Conservation (phyloP, 2,329 filamentous ascomycete species). For the Beauveria asiatica region DNA sequence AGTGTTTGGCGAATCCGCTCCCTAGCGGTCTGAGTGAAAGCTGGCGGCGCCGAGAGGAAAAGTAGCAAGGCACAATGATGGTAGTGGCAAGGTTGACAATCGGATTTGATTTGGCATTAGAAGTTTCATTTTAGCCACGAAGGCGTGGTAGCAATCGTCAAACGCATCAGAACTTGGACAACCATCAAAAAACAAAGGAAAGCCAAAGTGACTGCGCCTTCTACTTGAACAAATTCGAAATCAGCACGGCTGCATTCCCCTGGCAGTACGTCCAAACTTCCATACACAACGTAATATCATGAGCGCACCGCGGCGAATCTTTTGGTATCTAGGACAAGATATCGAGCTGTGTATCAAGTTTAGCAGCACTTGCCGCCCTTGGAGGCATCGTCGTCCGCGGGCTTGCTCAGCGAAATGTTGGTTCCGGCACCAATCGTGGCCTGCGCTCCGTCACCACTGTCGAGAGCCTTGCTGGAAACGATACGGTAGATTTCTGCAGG, state of each 20-base stretch:
- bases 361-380: constrained; percentile 81
- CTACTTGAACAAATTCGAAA: constrained; percentile 29
- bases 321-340: constrained; percentile 7
- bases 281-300: constrained; percentile 11
- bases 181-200: constrained; percentile 31
- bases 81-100: background rate
- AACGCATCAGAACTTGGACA: constrained; percentile 27
- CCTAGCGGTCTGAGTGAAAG: background rate
- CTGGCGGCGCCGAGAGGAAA: too few relatives aligned
- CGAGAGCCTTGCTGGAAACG: constrained; percentile 93
- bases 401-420: constrained; percentile 81
- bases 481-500: constrained; percentile 95
- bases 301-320: background rate
- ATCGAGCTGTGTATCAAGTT: constrained; percentile 15
- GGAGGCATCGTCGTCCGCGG: constrained; percentile 63
- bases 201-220: constrained; percentile 32
- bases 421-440: constrained; percentile 72
- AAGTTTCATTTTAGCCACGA: constrained; percentile 27
- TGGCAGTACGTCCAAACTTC: background rate
- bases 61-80: too few relatives aligned
- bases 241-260: constrained; percentile 26
- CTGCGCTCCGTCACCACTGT: constrained; percentile 75
- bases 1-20: background rate
- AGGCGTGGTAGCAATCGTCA: constrained; percentile 29
- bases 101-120: constrained; percentile 20